Evolutionary conservation across 2,329 filamentous ascomycete genomes (phyloP).

Genomic region (Sporothrix pseudoabietina): DNA sequence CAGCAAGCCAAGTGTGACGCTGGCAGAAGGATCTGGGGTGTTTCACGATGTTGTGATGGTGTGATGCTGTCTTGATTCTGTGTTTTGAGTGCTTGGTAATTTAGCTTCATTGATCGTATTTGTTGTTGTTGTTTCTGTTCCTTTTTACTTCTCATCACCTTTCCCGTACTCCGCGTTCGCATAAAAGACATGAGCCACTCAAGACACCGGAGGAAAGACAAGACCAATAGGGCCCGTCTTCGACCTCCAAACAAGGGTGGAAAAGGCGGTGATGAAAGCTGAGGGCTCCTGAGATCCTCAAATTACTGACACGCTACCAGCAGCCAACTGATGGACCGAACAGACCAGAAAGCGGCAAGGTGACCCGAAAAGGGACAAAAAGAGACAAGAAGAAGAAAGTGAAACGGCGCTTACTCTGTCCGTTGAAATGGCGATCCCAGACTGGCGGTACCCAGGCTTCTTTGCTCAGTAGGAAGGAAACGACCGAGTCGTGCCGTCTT

Average conservation of each 20-base stretch:
- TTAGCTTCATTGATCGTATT: background rate
- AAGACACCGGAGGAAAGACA: too few relatives aligned
- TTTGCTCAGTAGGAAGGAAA: background rate
- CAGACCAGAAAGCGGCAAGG: background rate
- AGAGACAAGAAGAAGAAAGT: background rate
- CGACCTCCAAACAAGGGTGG: background rate
- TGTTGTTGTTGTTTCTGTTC: background rate
- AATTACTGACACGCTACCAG: background rate
- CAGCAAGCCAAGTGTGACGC: background rate
- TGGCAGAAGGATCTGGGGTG: background rate
- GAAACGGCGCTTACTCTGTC: background rate
- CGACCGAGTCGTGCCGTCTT: background rate
- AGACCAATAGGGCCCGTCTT: background rate
- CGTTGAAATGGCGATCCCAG: background rate
- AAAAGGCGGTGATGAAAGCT: background rate
- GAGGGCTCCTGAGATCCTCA: too few relatives aligned
- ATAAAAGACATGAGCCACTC: background rate
- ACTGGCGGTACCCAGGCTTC: slow-evolving; percentile 12
- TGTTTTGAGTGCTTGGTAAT: background rate
- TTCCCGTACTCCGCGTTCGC: background rate
- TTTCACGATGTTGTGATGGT: background rate
- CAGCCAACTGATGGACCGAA: background rate
- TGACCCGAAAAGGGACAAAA: background rate
- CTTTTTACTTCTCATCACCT: background rate
- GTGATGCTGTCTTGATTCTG: background rate